phyloP scores from a whole-genome alignment of 805 yeast genomes.

The Candida hungchunana region DNA sequence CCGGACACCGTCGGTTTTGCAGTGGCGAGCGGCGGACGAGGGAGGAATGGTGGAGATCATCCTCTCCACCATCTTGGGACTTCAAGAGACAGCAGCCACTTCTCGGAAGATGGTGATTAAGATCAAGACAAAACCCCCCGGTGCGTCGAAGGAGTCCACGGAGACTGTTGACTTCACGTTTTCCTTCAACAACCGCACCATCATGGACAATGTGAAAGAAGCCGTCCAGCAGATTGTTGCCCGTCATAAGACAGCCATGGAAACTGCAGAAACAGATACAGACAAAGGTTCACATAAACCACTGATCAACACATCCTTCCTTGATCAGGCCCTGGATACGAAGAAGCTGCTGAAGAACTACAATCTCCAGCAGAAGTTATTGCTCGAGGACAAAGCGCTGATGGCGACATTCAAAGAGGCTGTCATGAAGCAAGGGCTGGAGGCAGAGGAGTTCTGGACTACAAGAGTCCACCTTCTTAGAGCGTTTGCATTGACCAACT shows the following conservation, averaged over 20 bases:
- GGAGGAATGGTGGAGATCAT: conserved; percentile 36
- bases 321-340: conserved; percentile 48
- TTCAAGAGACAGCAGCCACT: conserved; percentile 68
- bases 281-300: conserved; percentile 24
- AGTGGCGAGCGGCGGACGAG: conserved; percentile 57
- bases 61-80: conserved; percentile 40
- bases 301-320: conserved; percentile 32
- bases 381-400: conserved; percentile 63
- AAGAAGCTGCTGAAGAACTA: conserved; percentile 62
- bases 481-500: conserved; percentile 77
- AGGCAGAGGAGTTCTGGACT: conserved; percentile 84
- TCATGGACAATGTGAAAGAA: conserved; percentile 71
- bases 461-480: conserved; percentile 74
- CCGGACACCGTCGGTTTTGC: conserved; percentile 47
- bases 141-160: too few species aligned
- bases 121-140: conserved; percentile 42
- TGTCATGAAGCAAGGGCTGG: conserved; percentile 71
- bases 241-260: conserved; percentile 43
- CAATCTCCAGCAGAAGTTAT: conserved; percentile 71
- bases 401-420: conserved; percentile 82
- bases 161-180: conserved; percentile 37
- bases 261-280: conserved; percentile 22
- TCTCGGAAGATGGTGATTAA: conserved; percentile 65
- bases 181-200: conserved; percentile 64
- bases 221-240: conserved; percentile 66